Conservation (phyloP, 225 moss, liverwort and hornwort genomes). For the Lunularia cruciata region DNA sequence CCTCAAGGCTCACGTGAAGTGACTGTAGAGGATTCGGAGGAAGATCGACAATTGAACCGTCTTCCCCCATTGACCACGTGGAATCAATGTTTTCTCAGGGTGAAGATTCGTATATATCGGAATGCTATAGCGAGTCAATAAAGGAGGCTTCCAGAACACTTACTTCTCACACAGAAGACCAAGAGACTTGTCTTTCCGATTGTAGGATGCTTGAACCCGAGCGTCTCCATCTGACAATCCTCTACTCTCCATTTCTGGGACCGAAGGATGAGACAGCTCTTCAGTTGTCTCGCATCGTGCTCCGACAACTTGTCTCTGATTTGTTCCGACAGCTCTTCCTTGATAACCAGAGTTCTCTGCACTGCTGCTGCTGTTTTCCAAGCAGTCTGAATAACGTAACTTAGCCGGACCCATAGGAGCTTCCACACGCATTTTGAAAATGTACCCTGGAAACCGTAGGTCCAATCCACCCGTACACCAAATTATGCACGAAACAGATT, state of each 20-base stretch:
- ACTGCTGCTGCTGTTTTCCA: constrained; percentile 32
- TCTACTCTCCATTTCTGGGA: constrained; percentile 41
- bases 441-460: neutral
- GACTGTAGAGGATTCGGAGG: too few species aligned
- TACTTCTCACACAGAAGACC: constrained; percentile 98
- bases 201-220: constrained; percentile 73
- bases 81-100: too few species aligned
- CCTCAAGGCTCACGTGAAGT: too few species aligned
- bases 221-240: constrained; percentile 61
- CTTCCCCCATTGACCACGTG: too few species aligned
- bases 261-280: constrained; percentile 6
- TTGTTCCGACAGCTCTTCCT: constrained; percentile 10
- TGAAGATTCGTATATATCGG: too few species aligned
- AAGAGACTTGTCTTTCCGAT: constrained; percentile 97
- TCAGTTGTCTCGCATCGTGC: constrained; percentile 13
- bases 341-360: constrained; percentile 19
- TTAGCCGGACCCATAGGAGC: constrained; percentile 17
- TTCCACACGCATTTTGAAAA: constrained; percentile 30
- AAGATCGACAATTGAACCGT: too few species aligned
- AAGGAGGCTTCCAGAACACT: constrained; percentile 34
- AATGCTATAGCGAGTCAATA: too few species aligned
- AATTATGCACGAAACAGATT: neutral
- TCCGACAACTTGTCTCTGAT: neutral
- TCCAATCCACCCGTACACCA: neutral
- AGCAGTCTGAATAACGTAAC: constrained; percentile 15